Evolutionary conservation across 352 stramenopile species (phyloP), one percentile per base, ranked within the genome.

Genomic region (Blastocystis hominis): DNA sequence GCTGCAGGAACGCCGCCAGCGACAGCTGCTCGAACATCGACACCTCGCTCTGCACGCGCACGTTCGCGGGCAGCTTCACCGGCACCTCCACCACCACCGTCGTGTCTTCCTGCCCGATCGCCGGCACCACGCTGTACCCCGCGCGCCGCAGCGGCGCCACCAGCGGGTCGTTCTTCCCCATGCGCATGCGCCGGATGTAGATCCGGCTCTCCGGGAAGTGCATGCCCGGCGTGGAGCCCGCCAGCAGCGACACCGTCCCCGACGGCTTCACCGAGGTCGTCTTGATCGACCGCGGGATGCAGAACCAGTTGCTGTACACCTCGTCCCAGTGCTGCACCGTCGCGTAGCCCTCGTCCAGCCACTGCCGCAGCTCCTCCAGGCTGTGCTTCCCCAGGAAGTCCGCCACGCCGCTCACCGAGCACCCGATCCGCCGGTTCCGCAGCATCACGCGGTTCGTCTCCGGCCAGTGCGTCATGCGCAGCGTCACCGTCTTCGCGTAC

Each of bases 1-100:
- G 92, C 90, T 97, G 94, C 40, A 97, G 77, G 78, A 97, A 97
- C 36, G 93, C 93, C 30, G 94, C 93, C 38, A 97, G 91, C 62
- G 92, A 90, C 59, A 97, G 91, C 89, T 97, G 94, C 81, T 97
- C 94, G 93, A 94, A 97, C 79, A 95, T 93, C 17, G 90, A 93
- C 20, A 97, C 90, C 38, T 96, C 90, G 3, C 89, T 80, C 17
- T 94, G 86, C 44, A 93, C 96, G 0, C 93, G 93, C 24, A 96
- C 92, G 10, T 92, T 92, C 64, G 94, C 91, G 13, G 93, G 94
- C 3, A 92, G 91, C 63, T 97, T 93, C 40, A 97, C 91, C 0
- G 94, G 94, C 69, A 97, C 94, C 68, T 93, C 93, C 13, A 97
- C 94, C 50, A 97, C 94, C 56, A 97, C 94, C 0, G 94, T 97